A percentile compares a stretch with the other conserved stretches of the same genome.
These are phyloP conservation scores for Neofusicoccum sp. DNA, from an alignment of 2,329 filamentous ascomycete genomes.

Conservation along the genomic window DNA sequence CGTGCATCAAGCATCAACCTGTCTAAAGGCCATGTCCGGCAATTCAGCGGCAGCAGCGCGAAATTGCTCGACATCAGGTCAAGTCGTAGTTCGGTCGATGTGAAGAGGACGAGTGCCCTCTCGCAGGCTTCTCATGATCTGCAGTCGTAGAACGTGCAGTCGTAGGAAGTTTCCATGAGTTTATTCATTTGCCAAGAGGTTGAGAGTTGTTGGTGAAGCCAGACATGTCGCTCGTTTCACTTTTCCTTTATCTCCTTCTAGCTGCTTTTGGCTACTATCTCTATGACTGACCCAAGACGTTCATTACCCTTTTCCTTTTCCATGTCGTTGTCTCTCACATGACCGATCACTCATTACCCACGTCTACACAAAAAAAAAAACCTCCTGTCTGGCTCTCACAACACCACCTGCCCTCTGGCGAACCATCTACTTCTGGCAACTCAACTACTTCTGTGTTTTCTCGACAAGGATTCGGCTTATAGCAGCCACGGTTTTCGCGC, in stretches of 20 bases:
- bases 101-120: conserved; percentile 19
- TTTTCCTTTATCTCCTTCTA: conserved; percentile 7
- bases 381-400: not conserved
- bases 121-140: not conserved
- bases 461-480: not conserved
- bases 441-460: not conserved
- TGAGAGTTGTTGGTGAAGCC: conserved; percentile 6
- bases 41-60: conserved; percentile 75
- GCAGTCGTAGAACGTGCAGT: conserved; percentile 1
- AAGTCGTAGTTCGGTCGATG: conserved; percentile 22
- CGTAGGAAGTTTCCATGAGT: not conserved
- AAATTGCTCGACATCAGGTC: conserved; percentile 64
- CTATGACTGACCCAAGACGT: conserved; percentile 14
- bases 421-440: not conserved
- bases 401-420: not conserved
- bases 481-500: not conserved
- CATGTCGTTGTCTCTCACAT: not conserved
- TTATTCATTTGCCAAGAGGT: not conserved
- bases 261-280: not conserved
- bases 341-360: not conserved
- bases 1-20: conserved; percentile 71
- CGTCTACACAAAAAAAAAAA: not conserved
- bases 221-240: conserved; percentile 15
- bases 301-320: conserved; percentile 14
- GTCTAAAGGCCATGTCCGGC: conserved; percentile 63